Evolutionary conservation across 495 filamentous ascomycete genomes (phyloP), one percentile per base, ranked within the genome.

Genomic region (Chaetomium tenue): DNA sequence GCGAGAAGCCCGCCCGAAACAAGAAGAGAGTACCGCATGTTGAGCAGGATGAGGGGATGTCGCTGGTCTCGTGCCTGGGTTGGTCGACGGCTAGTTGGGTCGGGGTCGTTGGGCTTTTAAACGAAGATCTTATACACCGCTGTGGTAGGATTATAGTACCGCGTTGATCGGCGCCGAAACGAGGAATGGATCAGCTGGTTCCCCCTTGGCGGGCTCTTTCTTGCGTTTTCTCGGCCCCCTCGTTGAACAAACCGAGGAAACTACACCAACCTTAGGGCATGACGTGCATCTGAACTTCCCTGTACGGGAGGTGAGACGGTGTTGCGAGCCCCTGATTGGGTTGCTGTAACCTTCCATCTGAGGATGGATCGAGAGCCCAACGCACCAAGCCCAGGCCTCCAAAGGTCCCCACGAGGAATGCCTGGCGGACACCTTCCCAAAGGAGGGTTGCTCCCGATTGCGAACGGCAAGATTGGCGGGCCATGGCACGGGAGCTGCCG

Each of bases 1-100:
- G 60, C 71, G 57, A 64, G 4, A 42, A 64, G 53, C 12, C 12
- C 15, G 23, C 44, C 37, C 20, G 58, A 50, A 39, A 60, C 16
- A 20, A 47, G 42, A 16, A 51, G 26, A 16, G 15, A n/a, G 28
- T 37, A 46, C 58, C 37, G 50, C 58, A 60, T 60, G n/a, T 20
- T 51, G 42, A 20, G 16, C 0, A 25, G 9, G 47, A 50, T 25
- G 44, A 47, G 1, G 18, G 18, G 22, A n/a, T 52, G 5, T 26
- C 4, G 20, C 15, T 47, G 18, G 46, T 26, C 22, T 52, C 25
- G 25, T 11, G 8, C 16, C 16, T 2, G 22, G 48, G 22, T 28
- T 11, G 11, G 11, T 26, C 2, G 6, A 22, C n/a, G 44, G n/a
- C 22, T 37, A 1, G 33, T 37, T 37, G 33, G 8, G 9, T 37